Percentiles rank a stretch among this genome's conserved stretches.
Conservation (phyloP, 2,329 filamentous ascomycete species). For the Dothideomycetes sp. region DNA sequence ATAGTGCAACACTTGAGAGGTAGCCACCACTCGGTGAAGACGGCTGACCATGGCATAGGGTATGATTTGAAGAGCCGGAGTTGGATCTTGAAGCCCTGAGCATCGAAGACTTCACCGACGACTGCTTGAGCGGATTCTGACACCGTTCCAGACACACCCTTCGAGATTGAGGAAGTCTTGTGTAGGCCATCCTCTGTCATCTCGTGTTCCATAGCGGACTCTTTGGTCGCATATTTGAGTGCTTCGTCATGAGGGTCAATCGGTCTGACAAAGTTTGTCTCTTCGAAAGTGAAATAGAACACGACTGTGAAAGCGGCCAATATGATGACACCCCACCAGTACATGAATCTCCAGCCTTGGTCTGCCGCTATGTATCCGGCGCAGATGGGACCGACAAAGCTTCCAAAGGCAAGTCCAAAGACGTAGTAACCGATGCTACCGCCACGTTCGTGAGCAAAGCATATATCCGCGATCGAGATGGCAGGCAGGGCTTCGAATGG, state of each 20-base stretch:
- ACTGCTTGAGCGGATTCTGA: background rate
- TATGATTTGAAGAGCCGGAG: conserved; percentile 12
- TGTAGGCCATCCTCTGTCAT: background rate
- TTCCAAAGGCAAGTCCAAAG: conserved; percentile 26
- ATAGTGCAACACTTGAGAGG: conserved; percentile 10
- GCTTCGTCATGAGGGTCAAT: conserved; percentile 9
- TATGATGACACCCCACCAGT: conserved; percentile 28
- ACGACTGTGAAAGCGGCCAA: conserved; percentile 22
- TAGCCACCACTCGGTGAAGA: conserved; percentile 13
- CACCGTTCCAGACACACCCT: background rate
- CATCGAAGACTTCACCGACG: conserved; percentile 13
- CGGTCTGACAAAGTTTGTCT: conserved; percentile 20
- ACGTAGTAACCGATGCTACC: conserved; percentile 11
- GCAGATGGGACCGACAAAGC: conserved; percentile 29
- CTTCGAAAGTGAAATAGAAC: conserved; percentile 30
- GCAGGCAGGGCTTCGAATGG: conserved; percentile 15
- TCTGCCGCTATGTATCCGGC: conserved; percentile 33
- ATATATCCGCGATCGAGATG: conserved; percentile 15
- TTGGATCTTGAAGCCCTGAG: conserved; percentile 11
- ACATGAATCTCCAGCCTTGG: conserved; percentile 30
- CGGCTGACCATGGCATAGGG: conserved; percentile 4
- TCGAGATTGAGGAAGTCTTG: background rate
- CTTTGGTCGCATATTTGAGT: background rate
- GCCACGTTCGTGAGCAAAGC: conserved; percentile 14
- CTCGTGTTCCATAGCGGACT: background rate